These are phyloP conservation scores for Candida pini DNA, from an alignment of 805 yeast genomes.

Conservation along the genomic window DNA sequence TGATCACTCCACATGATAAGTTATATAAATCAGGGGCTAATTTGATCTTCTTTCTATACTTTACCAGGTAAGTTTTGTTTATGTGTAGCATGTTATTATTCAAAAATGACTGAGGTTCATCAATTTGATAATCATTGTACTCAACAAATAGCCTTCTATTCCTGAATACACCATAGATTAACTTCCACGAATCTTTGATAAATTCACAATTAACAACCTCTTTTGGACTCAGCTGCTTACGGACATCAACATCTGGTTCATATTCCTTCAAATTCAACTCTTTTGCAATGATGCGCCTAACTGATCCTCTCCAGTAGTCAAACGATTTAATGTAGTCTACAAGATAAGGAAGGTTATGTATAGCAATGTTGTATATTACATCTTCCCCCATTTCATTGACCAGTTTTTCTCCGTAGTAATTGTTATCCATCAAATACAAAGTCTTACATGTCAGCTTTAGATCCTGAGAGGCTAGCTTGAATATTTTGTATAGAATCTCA, in stretches of 20 bases:
- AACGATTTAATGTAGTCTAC: constrained; percentile 28
- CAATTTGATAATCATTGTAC: constrained; percentile 31
- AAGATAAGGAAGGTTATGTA: constrained; percentile 20
- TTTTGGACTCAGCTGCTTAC: constrained; percentile 12
- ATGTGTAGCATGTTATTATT: constrained; percentile 34
- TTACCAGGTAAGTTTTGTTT: constrained; percentile 43
- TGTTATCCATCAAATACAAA: constrained; percentile 47
- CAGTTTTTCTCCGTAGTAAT: constrained; percentile 35
- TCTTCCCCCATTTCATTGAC: constrained; percentile 25
- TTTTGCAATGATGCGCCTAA: constrained; percentile 21
- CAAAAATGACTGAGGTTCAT: constrained; percentile 41
- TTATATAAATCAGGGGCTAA: constrained; percentile 46
- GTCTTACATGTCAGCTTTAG: constrained; percentile 24
- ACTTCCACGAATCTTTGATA: constrained; percentile 50
- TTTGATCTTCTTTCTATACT: constrained; percentile 40
- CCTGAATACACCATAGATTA: constrained; percentile 44
- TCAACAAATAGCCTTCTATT: constrained; percentile 52
- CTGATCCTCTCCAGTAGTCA: constrained; percentile 29
- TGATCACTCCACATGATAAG: constrained; percentile 44
- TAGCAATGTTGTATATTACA: constrained; percentile 17
- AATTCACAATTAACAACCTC: constrained; percentile 26
- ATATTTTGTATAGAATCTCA: constrained; percentile 24
- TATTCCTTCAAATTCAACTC: constrained; percentile 18
- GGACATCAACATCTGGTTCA: constrained; percentile 11
- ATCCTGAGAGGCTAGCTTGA: constrained; percentile 24